phyloP scores from a whole-genome alignment of 495 filamentous ascomycete species.

The Penicillium goetzii region DNA sequence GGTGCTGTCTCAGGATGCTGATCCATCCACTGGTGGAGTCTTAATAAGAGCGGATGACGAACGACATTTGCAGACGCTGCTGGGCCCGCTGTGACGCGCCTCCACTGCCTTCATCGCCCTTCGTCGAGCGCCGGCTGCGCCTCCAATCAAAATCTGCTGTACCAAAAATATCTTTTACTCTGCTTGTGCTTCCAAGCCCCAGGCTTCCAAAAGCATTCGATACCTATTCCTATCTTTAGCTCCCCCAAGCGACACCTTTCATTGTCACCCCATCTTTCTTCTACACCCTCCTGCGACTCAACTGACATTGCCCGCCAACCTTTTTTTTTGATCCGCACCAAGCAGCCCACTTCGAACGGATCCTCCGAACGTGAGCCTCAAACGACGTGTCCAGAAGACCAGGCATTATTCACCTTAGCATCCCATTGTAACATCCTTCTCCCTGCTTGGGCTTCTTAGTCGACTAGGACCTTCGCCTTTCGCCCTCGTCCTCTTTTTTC shows the following conservation, averaged over 20 bases:
- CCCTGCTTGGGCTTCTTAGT: slow-evolving; percentile 14
- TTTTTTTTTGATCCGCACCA: not conserved
- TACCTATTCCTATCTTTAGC: slow-evolving; percentile 22
- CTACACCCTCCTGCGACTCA: not conserved
- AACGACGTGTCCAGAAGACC: slow-evolving; percentile 20
- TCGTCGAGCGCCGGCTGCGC: slow-evolving; percentile 19
- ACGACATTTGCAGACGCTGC: slow-evolving; percentile 18
- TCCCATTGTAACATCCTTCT: not conserved
- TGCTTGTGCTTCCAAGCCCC: slow-evolving; percentile 15
- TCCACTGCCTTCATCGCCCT: slow-evolving; percentile 21
- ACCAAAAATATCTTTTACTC: slow-evolving; percentile 37
- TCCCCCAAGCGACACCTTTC: not conserved
- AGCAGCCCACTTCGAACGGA: slow-evolving; percentile 3
- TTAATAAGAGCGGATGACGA: slow-evolving; percentile 24
- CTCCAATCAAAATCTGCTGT: slow-evolving; percentile 30
- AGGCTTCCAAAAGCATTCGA: slow-evolving; percentile 14
- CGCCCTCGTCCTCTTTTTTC: not conserved
- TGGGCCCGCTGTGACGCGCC: slow-evolving; percentile 16
- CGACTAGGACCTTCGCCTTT: not conserved
- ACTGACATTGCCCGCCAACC: slow-evolving; percentile 1
- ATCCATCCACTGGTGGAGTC: slow-evolving; percentile 27
- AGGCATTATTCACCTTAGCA: slow-evolving; percentile 2
- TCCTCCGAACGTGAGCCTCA: not conserved
- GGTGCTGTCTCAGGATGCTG: slow-evolving; percentile 21
- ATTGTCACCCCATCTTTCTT: not conserved